Conservation (phyloP, 176 grass and related monocot genomes). For the Aegilops umbellulata region DNA sequence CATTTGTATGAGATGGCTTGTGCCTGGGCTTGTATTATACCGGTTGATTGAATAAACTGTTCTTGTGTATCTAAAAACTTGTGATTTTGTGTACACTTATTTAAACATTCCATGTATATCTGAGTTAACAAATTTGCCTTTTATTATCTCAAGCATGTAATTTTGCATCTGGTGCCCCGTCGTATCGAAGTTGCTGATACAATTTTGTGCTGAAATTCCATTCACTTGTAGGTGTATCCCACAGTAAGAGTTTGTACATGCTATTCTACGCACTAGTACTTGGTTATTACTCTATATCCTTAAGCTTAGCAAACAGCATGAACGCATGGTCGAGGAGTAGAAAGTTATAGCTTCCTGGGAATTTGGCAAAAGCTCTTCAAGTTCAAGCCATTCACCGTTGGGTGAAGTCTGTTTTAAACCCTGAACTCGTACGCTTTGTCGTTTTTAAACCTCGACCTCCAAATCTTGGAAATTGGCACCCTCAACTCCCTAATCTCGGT, state of each 20-base stretch:
- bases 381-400: not conserved
- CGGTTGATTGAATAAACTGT: constrained; percentile 37
- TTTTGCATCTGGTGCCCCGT: not conserved
- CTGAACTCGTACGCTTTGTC: too few relatives aligned
- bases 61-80: constrained; percentile 48
- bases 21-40: constrained; percentile 36
- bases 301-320: not conserved
- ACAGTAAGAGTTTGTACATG: too few relatives aligned
- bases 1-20: constrained; percentile 16
- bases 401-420: too few relatives aligned
- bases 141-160: constrained; percentile 16
- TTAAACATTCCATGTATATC: constrained; percentile 36
- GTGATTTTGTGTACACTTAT: constrained; percentile 30
- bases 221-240: not conserved
- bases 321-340: not conserved
- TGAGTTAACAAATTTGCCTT: constrained; percentile 25
- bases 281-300: too few relatives aligned
- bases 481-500: too few relatives aligned
- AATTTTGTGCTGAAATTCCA: not conserved
- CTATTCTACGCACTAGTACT: too few relatives aligned
- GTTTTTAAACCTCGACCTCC: too few relatives aligned
- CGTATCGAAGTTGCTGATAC: not conserved
- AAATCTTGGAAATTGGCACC: too few relatives aligned
- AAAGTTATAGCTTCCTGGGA: not conserved
- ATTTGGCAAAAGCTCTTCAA: not conserved